Evolutionary conservation across 2,329 filamentous ascomycete genomes (phyloP), one percentile per base, ranked within the genome.

Genomic region (Penicillium sclerotiorum): DNA sequence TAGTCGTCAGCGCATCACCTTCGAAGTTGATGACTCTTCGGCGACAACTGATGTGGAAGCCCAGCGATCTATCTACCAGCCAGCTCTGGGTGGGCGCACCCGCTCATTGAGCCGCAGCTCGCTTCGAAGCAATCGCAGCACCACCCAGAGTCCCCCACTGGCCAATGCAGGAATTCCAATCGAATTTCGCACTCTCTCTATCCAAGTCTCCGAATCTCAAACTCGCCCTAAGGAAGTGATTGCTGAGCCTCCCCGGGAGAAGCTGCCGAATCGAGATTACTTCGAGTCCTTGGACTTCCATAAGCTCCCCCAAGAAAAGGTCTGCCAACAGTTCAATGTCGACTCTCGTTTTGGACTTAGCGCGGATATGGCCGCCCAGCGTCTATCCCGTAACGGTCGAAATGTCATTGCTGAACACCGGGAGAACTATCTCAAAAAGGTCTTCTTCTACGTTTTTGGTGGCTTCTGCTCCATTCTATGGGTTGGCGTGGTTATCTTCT

Each of bases 401-500:
- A 92, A 92, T 61, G 77, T 80, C 12, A 86, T 86, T 13, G 82
- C 86, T 15, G 80, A 83, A 4, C 85, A 87, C 6, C 80, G 83
- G 5, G 87, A 85, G 13, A 82, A 81, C 55, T 78, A 80, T 43
- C 60, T 83, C 21, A 75, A 77, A 30, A 83, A 83, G 56, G 78
- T 85, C 2, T 71, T 86, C 30, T 80, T 80, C 13, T 92, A 92
- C 70, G 83, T 91, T 62, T 91, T 90, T 71, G 86, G 86, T 57
- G 88, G 88, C 2, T 93, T 92, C 58, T 88, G 89, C n/a, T 80
- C 84, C 1, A 81, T 93, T 36, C 77, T 92, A 3, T 80, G 91
- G 43, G 66, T 86, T 3, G 88, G 86, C 20, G 77, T 82, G 6
- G 79, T 91, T 37, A 79, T 93, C 8, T 88, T 92, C 56, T 90